A percentile compares a stretch with the other conserved stretches of the same genome.
These are phyloP conservation scores for Apophysomyces trapeziformis DNA, from an alignment of 371 early-diverging fungal species.

Conservation along the genomic window DNA sequence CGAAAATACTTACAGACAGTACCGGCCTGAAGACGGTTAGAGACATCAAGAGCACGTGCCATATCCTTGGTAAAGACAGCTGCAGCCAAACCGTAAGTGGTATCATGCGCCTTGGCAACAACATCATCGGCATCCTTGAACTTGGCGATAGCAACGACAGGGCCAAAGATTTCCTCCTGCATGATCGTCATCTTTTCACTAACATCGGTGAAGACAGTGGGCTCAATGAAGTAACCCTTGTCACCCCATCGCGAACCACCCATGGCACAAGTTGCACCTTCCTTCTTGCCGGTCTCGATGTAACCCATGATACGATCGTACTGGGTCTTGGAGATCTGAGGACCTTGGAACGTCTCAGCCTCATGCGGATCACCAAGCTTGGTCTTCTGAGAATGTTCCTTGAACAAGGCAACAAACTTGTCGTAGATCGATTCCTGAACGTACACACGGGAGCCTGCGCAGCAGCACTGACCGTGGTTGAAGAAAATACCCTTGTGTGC, in stretches of 20 bases:
- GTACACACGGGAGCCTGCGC: conserved; percentile 84
- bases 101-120: conserved; percentile 71
- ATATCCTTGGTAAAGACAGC: conserved; percentile 81
- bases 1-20: conserved; percentile 22
- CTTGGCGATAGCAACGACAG: conserved; percentile 70
- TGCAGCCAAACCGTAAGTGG: conserved; percentile 78
- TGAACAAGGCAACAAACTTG: conserved; percentile 68
- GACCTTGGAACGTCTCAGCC: conserved; percentile 67
- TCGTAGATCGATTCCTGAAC: conserved; percentile 82
- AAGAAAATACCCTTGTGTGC: conserved; percentile 74
- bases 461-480: conserved; percentile 88
- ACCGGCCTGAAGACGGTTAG: conserved; percentile 44
- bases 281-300: conserved; percentile 53
- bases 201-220: conserved; percentile 46
- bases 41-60: conserved; percentile 68
- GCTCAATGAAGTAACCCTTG: conserved; percentile 57
- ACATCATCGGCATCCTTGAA: conserved; percentile 75
- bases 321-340: conserved; percentile 77
- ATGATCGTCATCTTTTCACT: conserved; percentile 64
- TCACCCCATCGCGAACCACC: conserved; percentile 54
- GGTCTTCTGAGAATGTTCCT: conserved; percentile 57
- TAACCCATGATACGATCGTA: conserved; percentile 70
- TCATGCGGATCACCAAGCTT: conserved; percentile 68
- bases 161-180: conserved; percentile 82
- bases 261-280: conserved; percentile 54